Evolutionary conservation across 345 rosid genomes (phyloP), one percentile per base, ranked within the genome.

Genomic region (Turnera subulata): DNA sequence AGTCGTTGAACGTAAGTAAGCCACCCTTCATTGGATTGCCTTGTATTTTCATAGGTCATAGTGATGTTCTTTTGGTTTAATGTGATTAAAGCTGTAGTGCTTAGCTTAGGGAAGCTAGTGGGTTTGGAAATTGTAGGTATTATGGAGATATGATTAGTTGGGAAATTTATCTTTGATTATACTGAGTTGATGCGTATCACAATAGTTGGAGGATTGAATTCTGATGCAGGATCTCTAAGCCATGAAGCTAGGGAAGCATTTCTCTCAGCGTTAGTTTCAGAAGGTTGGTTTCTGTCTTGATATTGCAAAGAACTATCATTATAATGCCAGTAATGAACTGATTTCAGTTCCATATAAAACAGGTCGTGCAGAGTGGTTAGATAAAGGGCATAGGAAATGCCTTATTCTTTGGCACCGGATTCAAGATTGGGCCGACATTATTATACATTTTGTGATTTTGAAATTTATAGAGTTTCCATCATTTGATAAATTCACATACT

Each of bases 361-460:
- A 89, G 97, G 97, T 22, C 96, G 96, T 52, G 96, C 97, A 9
- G 99, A 87, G 64, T 93, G 99, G 97, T 62, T 87, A 71, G 97
- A 89, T 63, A 93, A 82, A 85, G 94, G 94, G 39, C 91, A 74
- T 59, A 81, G 88, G 71, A 93, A 87, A 66, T 89, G 99, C 75
- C 82, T 89, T 35, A 67, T 89, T 57, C 84, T 89, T 5, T 87
- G 96, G 99, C 97, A 93, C 65, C 79, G 92, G 61, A 80, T 93
- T 63, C 97, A 84, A 78, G 96, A 93, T 46, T 93, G 99, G 99
- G 84, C 99, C 25, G 90, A 89, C 55, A 78, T 89, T 46, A 73
- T 89, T 61, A 53, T 89, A 42, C 61, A 70, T 32, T 93, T 86
- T 82, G 99, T 93, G 70, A 38, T 12, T 15, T 35, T n/a, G 33